Percentiles rank a stretch among this genome's conserved stretches.
phyloP scores from a whole-genome alignment of 257 asterid species.

The Scutellaria minor region DNA sequence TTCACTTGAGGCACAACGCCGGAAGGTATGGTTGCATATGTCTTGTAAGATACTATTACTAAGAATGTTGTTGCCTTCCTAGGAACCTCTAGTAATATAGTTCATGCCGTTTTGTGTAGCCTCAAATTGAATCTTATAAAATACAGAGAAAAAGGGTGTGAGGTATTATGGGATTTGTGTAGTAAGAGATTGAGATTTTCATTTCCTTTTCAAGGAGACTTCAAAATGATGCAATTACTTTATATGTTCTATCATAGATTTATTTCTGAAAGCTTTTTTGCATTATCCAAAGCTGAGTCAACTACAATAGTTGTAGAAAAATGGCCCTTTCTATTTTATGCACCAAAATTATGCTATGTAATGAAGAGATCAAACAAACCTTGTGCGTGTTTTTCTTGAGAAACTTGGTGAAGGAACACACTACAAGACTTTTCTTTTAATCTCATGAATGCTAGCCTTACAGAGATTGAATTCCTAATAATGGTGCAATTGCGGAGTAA shows the following conservation, averaged over 20 bases:
- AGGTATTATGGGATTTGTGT: conserved; percentile 43
- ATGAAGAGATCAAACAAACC: conserved; percentile 11
- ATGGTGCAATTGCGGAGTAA: neutral
- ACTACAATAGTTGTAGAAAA: neutral
- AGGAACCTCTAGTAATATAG: neutral
- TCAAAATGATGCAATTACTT: conserved; percentile 13
- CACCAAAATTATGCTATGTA: neutral
- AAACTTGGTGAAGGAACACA: neutral
- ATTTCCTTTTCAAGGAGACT: conserved; percentile 18
- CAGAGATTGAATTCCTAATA: conserved; percentile 5
- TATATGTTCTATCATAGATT: neutral
- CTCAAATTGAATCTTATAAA: neutral
- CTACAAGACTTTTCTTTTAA: conserved; percentile 5
- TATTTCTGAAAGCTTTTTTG: neutral
- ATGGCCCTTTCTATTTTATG: neutral
- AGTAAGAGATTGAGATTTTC: neutral
- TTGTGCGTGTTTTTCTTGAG: neutral
- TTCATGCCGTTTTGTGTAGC: conserved; percentile 12
- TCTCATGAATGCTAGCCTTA: conserved; percentile 20
- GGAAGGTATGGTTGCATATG: conserved; percentile 59
- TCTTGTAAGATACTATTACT: neutral
- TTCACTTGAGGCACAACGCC: conserved; percentile 87
- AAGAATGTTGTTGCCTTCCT: conserved; percentile 13
- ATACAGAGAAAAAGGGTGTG: conserved; percentile 17
- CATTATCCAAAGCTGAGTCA: conserved; percentile 9